Base-by-base conservation (phyloP, 1,139 yeast genomes). In the Candida sp. region DNA sequence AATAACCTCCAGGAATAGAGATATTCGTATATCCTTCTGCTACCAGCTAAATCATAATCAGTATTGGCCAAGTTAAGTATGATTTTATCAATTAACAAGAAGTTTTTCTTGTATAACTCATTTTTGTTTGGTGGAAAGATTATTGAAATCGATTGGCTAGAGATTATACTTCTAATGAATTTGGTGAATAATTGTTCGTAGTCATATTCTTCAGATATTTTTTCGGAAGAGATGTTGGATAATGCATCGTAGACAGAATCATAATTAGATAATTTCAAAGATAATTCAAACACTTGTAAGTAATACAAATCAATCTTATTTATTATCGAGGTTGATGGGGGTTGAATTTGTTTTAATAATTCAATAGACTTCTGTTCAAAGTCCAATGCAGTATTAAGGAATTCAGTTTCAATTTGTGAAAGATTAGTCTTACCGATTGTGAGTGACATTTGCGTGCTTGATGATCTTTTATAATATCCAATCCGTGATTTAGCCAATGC, bases 1-100 rank as follows among this genome's bases (percentile, higher is more conserved):
- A 65, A 58, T 36, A 73, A 56, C 51, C 87, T 73, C 75, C 84
- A 77, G 0, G 85, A 64, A 54, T 79, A 81, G 43, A 79, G 60
- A 33, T 77, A 73, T 53, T 82, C 76, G 56, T 77, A 79, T 49
- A 70, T 75, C 49, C 66, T 75, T 38, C 81, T 62, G 0, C 79
- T 63, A 40, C 61, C 63, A 6, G 70, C 52, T 11, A 70, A 57
- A 2, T 61, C 55, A 11, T 60, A 58, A 27, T 66, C 68, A 33
- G 58, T 54, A 43, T 66, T 63, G 1, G 81, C 81, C 34, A 68
- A 53, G 36, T 68, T 64, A 35, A 64, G 54, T 22, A 79, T 56
- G 5, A 76, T 63, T 0, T 58, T 51, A 54, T 77, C 81, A 40
- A 77, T 60, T 6, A 66, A 51, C 25, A 60, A 55, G 46, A 58